Conservation (phyloP, 2,329 filamentous ascomycete genomes). For the Xenoacremonium recifei region DNA sequence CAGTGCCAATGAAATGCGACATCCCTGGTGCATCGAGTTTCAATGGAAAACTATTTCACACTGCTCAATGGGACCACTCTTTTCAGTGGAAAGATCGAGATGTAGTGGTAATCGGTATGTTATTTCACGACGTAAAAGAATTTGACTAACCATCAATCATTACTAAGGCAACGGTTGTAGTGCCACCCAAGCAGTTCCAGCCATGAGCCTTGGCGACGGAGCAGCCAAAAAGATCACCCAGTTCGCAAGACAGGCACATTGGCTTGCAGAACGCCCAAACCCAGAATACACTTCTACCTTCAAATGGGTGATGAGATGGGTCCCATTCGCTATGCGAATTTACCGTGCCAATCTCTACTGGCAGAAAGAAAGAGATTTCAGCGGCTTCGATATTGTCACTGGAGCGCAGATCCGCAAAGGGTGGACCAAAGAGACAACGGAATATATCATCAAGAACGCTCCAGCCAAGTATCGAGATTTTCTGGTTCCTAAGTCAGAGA, state of each 20-base stretch:
- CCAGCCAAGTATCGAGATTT: slow-evolving; percentile 28
- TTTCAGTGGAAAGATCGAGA: slow-evolving; percentile 25
- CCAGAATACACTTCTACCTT: slow-evolving; percentile 19
- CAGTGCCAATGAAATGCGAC: slow-evolving; percentile 18
- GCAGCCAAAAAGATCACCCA: slow-evolving; percentile 41
- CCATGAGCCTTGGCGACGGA: slow-evolving; percentile 14
- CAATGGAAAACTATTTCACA: slow-evolving; percentile 21
- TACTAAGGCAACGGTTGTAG: slow-evolving; percentile 28
- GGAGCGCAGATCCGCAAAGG: slow-evolving; percentile 14
- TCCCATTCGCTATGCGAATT: slow-evolving; percentile 18
- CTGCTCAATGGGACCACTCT: slow-evolving; percentile 23
- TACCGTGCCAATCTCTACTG: slow-evolving; percentile 21
- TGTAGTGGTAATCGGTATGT: slow-evolving; percentile 20
- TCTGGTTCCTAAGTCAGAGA: slow-evolving; percentile 30
- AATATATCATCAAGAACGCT: slow-evolving; percentile 26
- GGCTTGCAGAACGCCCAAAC: slow-evolving; percentile 31
- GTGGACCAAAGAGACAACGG: slow-evolving; percentile 13
- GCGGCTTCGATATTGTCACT: slow-evolving; percentile 16
- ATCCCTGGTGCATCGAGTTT: slow-evolving; percentile 19
- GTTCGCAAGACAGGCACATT: slow-evolving; percentile 51
- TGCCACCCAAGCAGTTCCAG: slow-evolving; percentile 23
- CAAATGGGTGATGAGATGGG: slow-evolving; percentile 22
- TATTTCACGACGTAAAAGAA: rapidly evolving
- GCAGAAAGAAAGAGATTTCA: slow-evolving; percentile 20
- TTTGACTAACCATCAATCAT: background rate